A percentile compares a stretch with the other conserved stretches of the same genome.
Evolutionary conservation across 163 green algal species (phyloP).

Genomic region (Chlamydomonas reinhardtii): DNA sequence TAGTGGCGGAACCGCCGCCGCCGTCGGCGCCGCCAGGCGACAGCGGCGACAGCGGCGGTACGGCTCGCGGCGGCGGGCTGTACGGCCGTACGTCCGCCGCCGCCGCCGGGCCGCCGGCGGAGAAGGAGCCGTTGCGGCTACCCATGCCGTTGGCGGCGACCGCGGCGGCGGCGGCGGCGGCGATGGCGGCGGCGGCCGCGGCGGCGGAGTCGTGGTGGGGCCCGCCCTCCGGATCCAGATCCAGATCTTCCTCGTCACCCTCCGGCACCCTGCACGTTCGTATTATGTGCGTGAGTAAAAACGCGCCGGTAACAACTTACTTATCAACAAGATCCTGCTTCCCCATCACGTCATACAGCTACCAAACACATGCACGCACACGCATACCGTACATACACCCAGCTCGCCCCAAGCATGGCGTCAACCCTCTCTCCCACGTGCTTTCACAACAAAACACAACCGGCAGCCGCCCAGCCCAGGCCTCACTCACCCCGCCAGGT

Average conservation of each 20-base stretch:
- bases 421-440: no score
- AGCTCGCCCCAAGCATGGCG: no score
- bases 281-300: no score
- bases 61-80: slow-evolving; percentile 5
- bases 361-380: no score
- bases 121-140: slow-evolving; percentile 10
- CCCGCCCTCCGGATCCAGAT: slow-evolving; percentile 21
- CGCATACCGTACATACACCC: no score
- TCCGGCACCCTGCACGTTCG: slow-evolving; percentile 40
- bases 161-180: no score
- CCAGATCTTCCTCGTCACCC: slow-evolving; percentile 25
- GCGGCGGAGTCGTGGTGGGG: not conserved
- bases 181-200: not conserved
- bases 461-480: no score
- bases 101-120: not conserved
- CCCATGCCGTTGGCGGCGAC: not conserved
- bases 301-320: no score
- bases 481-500: slow-evolving; percentile 39
- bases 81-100: not conserved
- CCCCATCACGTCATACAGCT: no score
- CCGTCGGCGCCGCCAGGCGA: not conserved
- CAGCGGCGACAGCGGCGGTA: not conserved
- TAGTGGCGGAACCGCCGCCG: not conserved
- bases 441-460: no score
- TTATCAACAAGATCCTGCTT: no score